Evolutionary conservation across 148 eudicot genomes (phyloP), one percentile per base, ranked within the genome.

Genomic region (Salicornia ramosissima): DNA sequence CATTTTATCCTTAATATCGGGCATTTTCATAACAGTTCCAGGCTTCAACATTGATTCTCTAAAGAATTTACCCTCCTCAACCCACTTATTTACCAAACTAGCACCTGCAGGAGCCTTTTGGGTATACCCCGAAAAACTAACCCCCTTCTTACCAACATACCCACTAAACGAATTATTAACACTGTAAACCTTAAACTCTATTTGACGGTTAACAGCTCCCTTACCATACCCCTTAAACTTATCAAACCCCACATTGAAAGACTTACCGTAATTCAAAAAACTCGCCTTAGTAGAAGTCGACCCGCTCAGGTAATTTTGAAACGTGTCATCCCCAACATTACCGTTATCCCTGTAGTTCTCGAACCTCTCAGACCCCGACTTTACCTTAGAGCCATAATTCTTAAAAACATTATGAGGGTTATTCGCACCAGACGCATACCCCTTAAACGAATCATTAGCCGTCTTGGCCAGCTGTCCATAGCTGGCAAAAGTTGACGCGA

Each of bases 91-190:
- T 69, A 61, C 85, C 28, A 65, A 55, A 28, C 53, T 71, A 57
- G 68, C 71, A 55, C 45, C 63, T 52, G 6, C 30, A 3, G 36
- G 39, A n/a, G 49, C 53, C n/a, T 58, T 74, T 51, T 74, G 61
- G 19, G 71, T 77, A 63, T 88, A 88, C 16, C 61, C 79, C 9
- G 85, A 78, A 78, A 93, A 94, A 9, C 75, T 80, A 49, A 88
- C 74, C 28, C 96, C 92, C 42, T 83, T 87, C 28, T 81, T 72
- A 61, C 66, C 59, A 70, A 65, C 87, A 70, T 90, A 93, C 16
- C 88, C 98, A 74, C 87, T 88, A 73, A 93, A 93, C n/a, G 89
- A 81, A 39, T 77, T 81, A 62, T 90, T 93, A 52, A 84, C 75
- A 26, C 89, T 92, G 40, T 93, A 93, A 43, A 10, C 68, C 63